Evolutionary conservation across 371 early-diverging fungal genomes (phyloP).

Genomic region (Apophysomyces trapeziformis): DNA sequence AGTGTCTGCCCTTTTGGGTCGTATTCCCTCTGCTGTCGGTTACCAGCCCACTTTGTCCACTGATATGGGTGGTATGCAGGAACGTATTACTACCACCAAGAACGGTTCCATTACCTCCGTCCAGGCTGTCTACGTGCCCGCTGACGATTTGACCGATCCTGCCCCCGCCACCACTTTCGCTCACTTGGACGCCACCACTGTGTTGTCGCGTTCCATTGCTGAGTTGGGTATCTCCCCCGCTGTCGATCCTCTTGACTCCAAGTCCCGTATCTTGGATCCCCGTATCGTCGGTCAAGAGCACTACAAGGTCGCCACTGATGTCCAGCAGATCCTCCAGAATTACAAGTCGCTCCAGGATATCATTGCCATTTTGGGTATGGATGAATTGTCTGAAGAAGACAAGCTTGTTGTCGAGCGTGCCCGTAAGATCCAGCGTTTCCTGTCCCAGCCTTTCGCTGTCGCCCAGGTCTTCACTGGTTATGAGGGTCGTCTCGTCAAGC

Average conservation of each 20-base stretch:
- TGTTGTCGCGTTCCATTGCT: constrained; percentile 96
- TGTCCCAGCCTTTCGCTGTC: constrained; percentile 97
- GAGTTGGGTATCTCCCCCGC: constrained; percentile 99
- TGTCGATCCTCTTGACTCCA: constrained; percentile 98
- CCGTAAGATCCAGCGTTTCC: constrained; percentile 96
- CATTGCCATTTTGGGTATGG: constrained; percentile 97
- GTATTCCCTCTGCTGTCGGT: constrained; percentile 95
- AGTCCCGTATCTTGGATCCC: constrained; percentile 97
- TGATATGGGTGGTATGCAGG: constrained; percentile 98
- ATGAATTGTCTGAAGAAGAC: constrained; percentile 98
- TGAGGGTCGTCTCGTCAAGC: constrained; percentile 93
- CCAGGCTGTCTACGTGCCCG: constrained; percentile 98
- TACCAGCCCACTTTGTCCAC: constrained; percentile 87
- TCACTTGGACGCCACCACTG: constrained; percentile 99
- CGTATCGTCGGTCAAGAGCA: constrained; percentile 96
- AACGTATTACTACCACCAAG: constrained; percentile 99
- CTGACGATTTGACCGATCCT: constrained; percentile 99
- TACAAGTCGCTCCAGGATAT: constrained; percentile 99
- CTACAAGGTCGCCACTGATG: constrained; percentile 93
- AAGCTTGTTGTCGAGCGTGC: constrained; percentile 97
- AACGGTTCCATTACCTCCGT: constrained; percentile 82
- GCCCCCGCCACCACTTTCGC: constrained; percentile 99
- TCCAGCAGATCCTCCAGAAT: constrained; percentile 95
- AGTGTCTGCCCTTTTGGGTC: constrained; percentile 97
- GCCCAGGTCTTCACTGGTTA: constrained; percentile 98